Conservation (phyloP, 2,329 filamentous ascomycete genomes). For the Aspergillus unguis region DNA sequence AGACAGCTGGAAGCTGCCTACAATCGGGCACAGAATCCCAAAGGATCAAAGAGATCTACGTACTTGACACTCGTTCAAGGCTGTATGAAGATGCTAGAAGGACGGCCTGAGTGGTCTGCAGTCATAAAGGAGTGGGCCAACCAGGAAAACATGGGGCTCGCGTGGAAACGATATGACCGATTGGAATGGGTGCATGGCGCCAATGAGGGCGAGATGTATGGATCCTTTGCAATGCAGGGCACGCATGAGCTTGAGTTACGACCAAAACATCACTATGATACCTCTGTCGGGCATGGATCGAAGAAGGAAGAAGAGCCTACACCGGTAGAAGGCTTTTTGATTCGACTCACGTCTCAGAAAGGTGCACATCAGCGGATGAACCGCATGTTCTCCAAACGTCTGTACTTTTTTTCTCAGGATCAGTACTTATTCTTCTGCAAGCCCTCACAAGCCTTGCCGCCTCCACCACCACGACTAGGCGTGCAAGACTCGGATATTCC, state of each 20-base stretch:
- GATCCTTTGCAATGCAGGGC: conserved; percentile 63
- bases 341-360: conserved; percentile 62
- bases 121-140: conserved; percentile 59
- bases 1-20: conserved; percentile 41
- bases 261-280: conserved; percentile 63
- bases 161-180: conserved; percentile 67
- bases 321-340: conserved; percentile 64
- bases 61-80: conserved; percentile 55
- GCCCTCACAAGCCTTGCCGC: conserved; percentile 58
- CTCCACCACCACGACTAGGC: conserved; percentile 55
- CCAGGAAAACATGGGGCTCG: conserved; percentile 59
- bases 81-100: conserved; percentile 58
- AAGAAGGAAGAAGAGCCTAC: conserved; percentile 54
- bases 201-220: conserved; percentile 67
- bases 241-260: conserved; percentile 65
- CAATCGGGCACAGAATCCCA: conserved; percentile 37
- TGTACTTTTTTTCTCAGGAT: conserved; percentile 64
- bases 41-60: conserved; percentile 48
- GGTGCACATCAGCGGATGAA: conserved; percentile 58
- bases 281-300: conserved; percentile 41
- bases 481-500: conserved; percentile 49
- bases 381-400: conserved; percentile 61
- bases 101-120: conserved; percentile 57
- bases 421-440: conserved; percentile 61
- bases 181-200: conserved; percentile 65